phyloP scores from a whole-genome alignment of 1,139 yeast genomes.

The Taphrina confusa region DNA sequence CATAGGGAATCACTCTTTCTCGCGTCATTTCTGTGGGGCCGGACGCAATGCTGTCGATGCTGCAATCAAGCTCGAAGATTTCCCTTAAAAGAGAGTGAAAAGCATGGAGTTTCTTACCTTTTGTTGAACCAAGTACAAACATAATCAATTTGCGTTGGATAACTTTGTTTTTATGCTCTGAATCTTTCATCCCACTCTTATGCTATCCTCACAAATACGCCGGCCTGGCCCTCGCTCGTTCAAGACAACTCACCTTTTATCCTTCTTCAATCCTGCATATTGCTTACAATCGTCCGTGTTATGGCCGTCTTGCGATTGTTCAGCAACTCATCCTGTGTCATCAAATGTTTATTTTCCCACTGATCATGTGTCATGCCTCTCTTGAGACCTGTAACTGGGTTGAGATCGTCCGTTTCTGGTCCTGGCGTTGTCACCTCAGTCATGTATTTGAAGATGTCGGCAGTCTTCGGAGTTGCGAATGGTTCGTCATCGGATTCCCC shows the following conservation, averaged over 20 bases:
- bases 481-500: constrained; percentile 27
- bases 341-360: constrained; percentile 26
- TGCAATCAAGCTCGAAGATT: neutral
- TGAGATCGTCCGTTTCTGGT: neutral
- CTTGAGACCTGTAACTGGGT: constrained; percentile 1
- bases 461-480: neutral
- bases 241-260: too few species aligned
- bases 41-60: neutral
- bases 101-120: too few species aligned
- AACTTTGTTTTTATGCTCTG: too few species aligned
- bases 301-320: constrained; percentile 19
- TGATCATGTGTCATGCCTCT: constrained; percentile 17
- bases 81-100: too few species aligned
- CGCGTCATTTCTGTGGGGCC: neutral
- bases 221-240: too few species aligned
- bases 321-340: constrained; percentile 28
- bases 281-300: constrained; percentile 20
- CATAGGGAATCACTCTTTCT: too few species aligned
- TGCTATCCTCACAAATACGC: too few species aligned
- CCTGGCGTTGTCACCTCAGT: neutral
- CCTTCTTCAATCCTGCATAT: neutral
- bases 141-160: too few species aligned
- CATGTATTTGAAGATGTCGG: neutral
- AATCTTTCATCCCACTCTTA: too few species aligned
- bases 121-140: too few species aligned